These are phyloP conservation scores for Peronospora farinosa DNA, from an alignment of 352 stramenopile species.

Conservation along the genomic window DNA sequence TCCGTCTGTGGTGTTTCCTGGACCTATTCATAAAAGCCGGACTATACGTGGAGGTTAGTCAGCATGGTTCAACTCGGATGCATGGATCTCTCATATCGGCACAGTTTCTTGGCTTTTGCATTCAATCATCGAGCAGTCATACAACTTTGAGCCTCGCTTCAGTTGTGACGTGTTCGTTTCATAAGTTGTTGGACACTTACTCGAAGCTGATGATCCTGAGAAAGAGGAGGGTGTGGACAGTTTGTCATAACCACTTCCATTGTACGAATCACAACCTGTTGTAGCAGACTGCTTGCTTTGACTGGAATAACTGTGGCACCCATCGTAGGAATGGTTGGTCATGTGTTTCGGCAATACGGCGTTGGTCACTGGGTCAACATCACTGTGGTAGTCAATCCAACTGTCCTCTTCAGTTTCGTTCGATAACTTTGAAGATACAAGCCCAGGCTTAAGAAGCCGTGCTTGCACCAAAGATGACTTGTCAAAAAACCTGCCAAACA, in stretches of 20 bases:
- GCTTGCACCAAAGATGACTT: conserved; percentile 32
- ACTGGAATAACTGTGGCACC: conserved; percentile 17
- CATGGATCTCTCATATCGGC: conserved; percentile 29
- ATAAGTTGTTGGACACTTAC: conserved; percentile 2
- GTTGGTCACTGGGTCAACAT: neutral
- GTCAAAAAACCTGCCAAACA: conserved; percentile 42
- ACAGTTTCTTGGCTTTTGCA: conserved; percentile 28
- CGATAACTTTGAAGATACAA: conserved; percentile 17
- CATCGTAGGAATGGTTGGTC: conserved; percentile 13
- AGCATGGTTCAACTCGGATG: conserved; percentile 21
- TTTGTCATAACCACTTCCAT: conserved; percentile 10
- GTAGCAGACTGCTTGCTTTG: conserved; percentile 19
- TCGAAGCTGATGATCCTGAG: conserved; percentile 7
- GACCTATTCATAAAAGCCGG: too few relatives aligned
- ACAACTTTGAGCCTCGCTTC: conserved; percentile 3
- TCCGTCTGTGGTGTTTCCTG: too few relatives aligned
- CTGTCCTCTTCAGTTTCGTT: conserved; percentile 5
- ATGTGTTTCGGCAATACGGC: neutral
- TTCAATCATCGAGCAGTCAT: conserved; percentile 43
- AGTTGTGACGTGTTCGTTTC: neutral
- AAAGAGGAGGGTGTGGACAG: conserved; percentile 11
- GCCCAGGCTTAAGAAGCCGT: conserved; percentile 34
- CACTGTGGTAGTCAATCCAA: conserved; percentile 5
- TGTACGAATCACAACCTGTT: conserved; percentile 8
- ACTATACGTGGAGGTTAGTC: neutral